Percentiles rank a stretch among this genome's conserved stretches.
Evolutionary conservation across 208 protist genomes (phyloP).

Genomic region (Acanthamoeba rhysodes): DNA sequence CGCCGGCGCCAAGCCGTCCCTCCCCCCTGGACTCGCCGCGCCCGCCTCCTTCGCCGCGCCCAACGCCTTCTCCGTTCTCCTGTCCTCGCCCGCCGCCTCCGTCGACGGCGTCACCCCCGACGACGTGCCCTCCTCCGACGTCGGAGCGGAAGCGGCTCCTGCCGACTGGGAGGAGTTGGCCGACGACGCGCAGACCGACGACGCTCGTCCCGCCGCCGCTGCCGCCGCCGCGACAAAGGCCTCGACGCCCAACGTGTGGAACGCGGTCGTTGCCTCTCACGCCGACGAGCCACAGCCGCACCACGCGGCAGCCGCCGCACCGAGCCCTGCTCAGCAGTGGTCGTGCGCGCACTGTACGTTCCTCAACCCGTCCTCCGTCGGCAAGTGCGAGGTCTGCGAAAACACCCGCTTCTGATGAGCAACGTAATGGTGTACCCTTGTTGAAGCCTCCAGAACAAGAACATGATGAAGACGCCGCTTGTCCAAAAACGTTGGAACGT

Average conservation of each 20-base stretch:
- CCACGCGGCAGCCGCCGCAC: not conserved
- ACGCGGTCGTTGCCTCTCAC: not conserved
- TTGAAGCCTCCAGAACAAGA: no score
- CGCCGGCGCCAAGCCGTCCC: not conserved
- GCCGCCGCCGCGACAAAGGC: not conserved
- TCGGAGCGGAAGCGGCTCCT: not conserved
- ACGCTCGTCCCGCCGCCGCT: not conserved
- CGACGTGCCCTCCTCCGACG: not conserved
- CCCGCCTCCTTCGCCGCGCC: not conserved
- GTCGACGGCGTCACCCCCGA: not conserved
- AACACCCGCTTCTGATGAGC: not conserved
- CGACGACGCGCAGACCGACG: not conserved
- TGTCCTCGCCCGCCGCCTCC: not conserved
- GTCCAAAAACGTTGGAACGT: no score
- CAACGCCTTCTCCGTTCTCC: slow-evolving; percentile 34
- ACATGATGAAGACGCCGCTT: no score
- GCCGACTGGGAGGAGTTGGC: slow-evolving; percentile 14
- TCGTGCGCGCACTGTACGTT: slow-evolving; percentile 49
- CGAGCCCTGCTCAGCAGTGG: not conserved
- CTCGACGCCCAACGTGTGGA: slow-evolving; percentile 33
- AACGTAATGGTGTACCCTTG: no score
- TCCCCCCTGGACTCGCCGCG: not conserved
- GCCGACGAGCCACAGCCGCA: not conserved
- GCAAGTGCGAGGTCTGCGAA: slow-evolving; percentile 31
- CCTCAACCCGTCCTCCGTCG: not conserved